phyloP scores from a whole-genome alignment of 805 yeast species.

The Metschnikowia rubicola region DNA sequence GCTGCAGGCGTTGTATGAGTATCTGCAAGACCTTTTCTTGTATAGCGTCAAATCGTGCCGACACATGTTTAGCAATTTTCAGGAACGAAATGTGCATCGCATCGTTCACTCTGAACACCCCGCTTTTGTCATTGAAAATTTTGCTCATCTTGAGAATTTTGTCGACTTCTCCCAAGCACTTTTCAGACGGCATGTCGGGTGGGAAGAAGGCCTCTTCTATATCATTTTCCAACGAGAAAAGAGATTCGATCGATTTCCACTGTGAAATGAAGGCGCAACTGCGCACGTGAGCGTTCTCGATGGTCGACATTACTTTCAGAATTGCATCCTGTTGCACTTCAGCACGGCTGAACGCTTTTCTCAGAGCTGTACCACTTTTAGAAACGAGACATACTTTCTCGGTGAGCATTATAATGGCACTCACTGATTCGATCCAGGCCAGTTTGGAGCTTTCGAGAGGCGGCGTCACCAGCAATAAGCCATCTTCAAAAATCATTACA shows the following conservation, averaged over 20 bases:
- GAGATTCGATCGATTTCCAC: constrained; percentile 52
- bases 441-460: constrained; percentile 36
- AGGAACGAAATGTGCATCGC: constrained; percentile 5
- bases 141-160: constrained; percentile 43
- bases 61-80: constrained; percentile 2
- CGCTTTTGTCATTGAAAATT: constrained; percentile 50
- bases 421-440: constrained; percentile 21
- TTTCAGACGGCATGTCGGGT: constrained; percentile 16
- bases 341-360: not conserved
- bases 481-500: constrained; percentile 32
- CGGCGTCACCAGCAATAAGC: constrained; percentile 38
- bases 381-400: constrained; percentile 14
- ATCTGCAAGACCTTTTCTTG: not conserved
- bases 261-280: constrained; percentile 12
- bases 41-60: not conserved
- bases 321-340: not conserved
- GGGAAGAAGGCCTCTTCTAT: constrained; percentile 12
- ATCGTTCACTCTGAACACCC: not conserved
- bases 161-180: constrained; percentile 49
- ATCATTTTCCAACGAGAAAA: not conserved
- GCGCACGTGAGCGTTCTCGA: not conserved
- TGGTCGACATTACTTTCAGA: not conserved
- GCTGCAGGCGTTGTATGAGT: constrained; percentile 5
- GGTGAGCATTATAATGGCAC: constrained; percentile 16
- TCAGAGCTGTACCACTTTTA: not conserved